Evolutionary conservation across 768 basidiomycete species (phyloP), one percentile per base, ranked within the genome.

Genomic region (Boletus fagicola): DNA sequence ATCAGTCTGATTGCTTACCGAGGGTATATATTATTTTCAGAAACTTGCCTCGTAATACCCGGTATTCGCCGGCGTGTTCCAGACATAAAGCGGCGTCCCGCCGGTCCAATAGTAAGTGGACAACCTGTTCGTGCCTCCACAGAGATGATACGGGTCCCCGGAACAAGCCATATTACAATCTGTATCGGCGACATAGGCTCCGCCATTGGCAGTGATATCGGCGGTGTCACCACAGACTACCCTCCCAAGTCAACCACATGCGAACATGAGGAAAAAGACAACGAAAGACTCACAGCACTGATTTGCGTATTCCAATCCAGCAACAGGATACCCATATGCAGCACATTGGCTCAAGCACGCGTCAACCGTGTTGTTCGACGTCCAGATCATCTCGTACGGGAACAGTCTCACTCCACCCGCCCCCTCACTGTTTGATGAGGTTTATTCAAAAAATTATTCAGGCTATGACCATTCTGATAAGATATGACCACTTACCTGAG

Each of bases 81-180:
- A 92, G 28, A 78, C 74, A 51, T 85, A 77, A 60, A 88, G 63
- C 11, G 63, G 60, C 0, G 72, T 70, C 2, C 78, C 82, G 36
- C 78, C 82, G 36, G 77, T 77, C 78, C 81, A 82, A 51, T 76
- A 77, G 61, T 84, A 88, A 24, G 80, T 79, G 36, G 75, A 75
- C 20, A 90, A 68, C 28, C 81, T 78, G 28, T 75, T 71, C 0
- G 77, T 77, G 35, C 80, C 82, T 48, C 90, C 90, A 65, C 90
- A 91, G 0, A 87, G 68, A 63, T 89, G 85, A 18, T 79, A 67
- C 0, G 87, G 84, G 64, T 90, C 88, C 0, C 88, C 90, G n/a
- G 87, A 79, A 70, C 90, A 91, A 28, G 85, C 74, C 22, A 77
- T 70, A 33, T 65, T 65, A 45, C 82, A 83, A 11, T 80, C 69